A percentile compares a stretch with the other conserved stretches of the same genome.
Evolutionary conservation across 208 protist genomes (phyloP).

Genomic region (Entamoeba histolytica): DNA sequence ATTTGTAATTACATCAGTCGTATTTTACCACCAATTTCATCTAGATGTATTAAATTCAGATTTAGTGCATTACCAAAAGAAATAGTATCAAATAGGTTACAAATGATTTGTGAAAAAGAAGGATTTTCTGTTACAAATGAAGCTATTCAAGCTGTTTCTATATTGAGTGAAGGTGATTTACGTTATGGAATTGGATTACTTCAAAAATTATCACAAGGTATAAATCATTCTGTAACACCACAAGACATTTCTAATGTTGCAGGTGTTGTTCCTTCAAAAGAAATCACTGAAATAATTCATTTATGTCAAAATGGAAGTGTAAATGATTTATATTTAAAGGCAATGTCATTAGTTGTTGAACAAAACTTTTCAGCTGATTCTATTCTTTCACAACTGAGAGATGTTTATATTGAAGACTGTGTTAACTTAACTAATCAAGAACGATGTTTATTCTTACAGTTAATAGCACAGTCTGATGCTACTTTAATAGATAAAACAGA

Average conservation of each 20-base stretch:
- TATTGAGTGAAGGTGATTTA: not conserved
- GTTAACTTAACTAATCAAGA: not conserved
- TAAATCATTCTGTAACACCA: not conserved
- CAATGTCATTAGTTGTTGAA: not conserved
- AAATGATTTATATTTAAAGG: not conserved
- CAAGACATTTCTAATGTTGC: not conserved
- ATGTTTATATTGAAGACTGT: not conserved
- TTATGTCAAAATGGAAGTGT: not conserved
- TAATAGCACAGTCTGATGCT: not conserved
- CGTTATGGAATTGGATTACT: not conserved
- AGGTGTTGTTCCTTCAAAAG: not conserved
- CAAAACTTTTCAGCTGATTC: not conserved
- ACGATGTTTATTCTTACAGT: not conserved
- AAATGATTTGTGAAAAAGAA: not conserved
- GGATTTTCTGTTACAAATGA: not conserved
- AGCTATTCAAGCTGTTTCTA: not conserved
- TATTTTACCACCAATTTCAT: conserved; percentile 93
- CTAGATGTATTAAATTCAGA: conserved; percentile 92
- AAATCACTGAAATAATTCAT: not conserved
- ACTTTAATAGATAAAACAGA: not conserved
- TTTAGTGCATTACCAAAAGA: conserved; percentile 53
- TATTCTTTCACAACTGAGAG: not conserved
- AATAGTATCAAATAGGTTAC: not conserved
- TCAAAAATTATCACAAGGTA: not conserved
- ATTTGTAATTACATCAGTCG: conserved; percentile 94